Conservation (phyloP, 768 basidiomycete species). For the Thelephora ganbajun region DNA sequence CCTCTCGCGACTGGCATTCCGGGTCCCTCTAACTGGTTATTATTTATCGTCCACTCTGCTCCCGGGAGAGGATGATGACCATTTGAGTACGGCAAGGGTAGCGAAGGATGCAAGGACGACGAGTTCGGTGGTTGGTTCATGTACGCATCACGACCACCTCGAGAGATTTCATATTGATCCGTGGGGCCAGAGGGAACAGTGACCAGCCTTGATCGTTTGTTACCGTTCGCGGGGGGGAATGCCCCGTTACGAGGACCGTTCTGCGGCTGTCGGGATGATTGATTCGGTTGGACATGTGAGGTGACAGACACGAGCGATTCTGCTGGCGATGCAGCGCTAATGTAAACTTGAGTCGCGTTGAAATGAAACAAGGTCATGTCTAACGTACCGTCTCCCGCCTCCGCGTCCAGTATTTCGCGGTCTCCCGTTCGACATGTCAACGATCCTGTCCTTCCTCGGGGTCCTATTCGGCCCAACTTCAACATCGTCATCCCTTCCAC, state of each 20-base stretch:
- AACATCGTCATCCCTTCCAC: constrained; percentile 47
- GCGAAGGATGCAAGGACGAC: constrained; percentile 36
- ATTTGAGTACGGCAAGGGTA: constrained; percentile 30
- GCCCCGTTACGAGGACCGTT: constrained; percentile 23
- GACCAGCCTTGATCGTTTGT: constrained; percentile 15
- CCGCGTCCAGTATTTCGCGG: constrained; percentile 40
- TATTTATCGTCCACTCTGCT: constrained; percentile 10
- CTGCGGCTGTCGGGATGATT: constrained; percentile 18
- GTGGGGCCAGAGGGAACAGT: constrained; percentile 10
- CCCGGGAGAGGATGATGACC: constrained; percentile 7
- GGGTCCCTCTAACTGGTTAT: constrained; percentile 55
- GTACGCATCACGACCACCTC: constrained; percentile 22
- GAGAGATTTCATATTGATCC: constrained; percentile 9
- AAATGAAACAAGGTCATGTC: neutral
- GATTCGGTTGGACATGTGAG: constrained; percentile 35
- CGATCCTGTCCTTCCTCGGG: constrained; percentile 46
- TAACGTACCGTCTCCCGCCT: constrained; percentile 41
- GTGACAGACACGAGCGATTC: constrained; percentile 62
- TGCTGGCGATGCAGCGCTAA: constrained; percentile 49
- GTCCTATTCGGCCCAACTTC: constrained; percentile 37
- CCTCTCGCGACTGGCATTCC: constrained; percentile 60
- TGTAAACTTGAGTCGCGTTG: neutral
- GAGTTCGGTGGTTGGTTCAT: constrained; percentile 38
- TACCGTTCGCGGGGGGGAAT: constrained; percentile 24
- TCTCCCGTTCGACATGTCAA: constrained; percentile 24